Evolutionary conservation across 2,329 filamentous ascomycete genomes (phyloP).

Genomic region (Colletotrichum limetticola): DNA sequence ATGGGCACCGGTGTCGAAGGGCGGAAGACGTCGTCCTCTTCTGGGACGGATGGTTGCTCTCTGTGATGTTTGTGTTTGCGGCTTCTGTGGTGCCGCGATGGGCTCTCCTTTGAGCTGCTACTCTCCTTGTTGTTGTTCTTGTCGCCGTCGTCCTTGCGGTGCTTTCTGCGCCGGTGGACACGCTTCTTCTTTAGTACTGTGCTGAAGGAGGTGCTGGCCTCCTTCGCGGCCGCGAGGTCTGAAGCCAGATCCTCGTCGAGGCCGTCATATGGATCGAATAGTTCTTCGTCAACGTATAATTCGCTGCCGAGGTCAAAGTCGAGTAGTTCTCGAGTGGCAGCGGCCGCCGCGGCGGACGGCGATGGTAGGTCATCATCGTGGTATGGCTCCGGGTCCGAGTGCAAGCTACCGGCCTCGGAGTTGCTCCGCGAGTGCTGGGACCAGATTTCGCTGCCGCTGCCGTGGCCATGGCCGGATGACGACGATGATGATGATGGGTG

Average conservation of each 20-base stretch:
- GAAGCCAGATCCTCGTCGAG: constrained; percentile 45
- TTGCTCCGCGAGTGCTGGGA: constrained; percentile 50
- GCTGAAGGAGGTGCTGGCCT: constrained; percentile 52
- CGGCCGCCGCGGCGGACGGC: constrained; percentile 65
- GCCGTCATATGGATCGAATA: constrained; percentile 46
- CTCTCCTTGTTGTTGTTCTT: constrained; percentile 32
- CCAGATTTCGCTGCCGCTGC: constrained; percentile 54
- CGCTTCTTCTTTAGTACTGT: constrained; percentile 61
- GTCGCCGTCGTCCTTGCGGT: constrained; percentile 45
- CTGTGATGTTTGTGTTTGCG: constrained; percentile 37
- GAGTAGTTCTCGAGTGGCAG: constrained; percentile 62
- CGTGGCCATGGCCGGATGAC: neutral
- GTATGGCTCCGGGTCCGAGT: constrained; percentile 39
- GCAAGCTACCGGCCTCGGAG: constrained; percentile 42
- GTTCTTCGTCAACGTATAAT: constrained; percentile 26
- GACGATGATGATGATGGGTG: too few relatives aligned
- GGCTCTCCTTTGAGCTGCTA: constrained; percentile 24
- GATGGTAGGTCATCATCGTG: constrained; percentile 49
- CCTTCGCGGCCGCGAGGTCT: constrained; percentile 46
- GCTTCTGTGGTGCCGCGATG: constrained; percentile 2
- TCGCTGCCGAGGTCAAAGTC: constrained; percentile 46
- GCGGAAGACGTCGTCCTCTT: constrained; percentile 37
- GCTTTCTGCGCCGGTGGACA: constrained; percentile 49
- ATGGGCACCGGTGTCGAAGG: constrained; percentile 45
- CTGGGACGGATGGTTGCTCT: constrained; percentile 31